Conservation (phyloP, 768 basidiomycete species). For the Suillus spraguei region DNA sequence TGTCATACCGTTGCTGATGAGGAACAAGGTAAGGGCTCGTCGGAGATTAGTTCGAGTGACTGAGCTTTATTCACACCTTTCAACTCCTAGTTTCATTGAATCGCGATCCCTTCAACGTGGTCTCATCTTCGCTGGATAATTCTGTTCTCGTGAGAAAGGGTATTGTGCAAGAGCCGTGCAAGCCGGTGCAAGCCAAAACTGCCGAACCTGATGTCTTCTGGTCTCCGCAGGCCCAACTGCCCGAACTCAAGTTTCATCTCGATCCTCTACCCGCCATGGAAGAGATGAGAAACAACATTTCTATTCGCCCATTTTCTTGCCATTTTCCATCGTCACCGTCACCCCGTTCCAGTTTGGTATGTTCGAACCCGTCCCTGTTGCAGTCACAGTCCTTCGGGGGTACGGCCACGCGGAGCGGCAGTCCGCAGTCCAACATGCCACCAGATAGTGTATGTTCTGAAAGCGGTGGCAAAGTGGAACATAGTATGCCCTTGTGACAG, state of each 20-base stretch:
- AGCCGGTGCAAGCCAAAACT: constrained; percentile 16
- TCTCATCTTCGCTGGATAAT: constrained; percentile 1
- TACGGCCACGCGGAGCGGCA: background rate
- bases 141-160: constrained; percentile 11
- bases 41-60: background rate
- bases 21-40: background rate
- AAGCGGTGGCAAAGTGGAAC: background rate
- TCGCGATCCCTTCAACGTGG: constrained; percentile 13
- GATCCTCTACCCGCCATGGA: background rate
- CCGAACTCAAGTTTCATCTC: constrained; percentile 1
- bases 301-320: background rate
- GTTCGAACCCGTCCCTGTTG: background rate
- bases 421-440: background rate
- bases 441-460: background rate
- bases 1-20: background rate
- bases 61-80: background rate
- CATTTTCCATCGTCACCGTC: constrained; percentile 6
- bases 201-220: constrained; percentile 13
- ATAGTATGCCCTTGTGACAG: background rate
- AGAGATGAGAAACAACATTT: background rate
- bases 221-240: constrained; percentile 9
- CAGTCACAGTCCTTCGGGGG: background rate
- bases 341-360: constrained; percentile 10
- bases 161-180: constrained; percentile 10
- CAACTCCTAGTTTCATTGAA: background rate